Percentiles rank a stretch among this genome's conserved stretches.
Evolutionary conservation across 352 stramenopile genomes (phyloP).

Genomic region (Phytopythium mirpurense): DNA sequence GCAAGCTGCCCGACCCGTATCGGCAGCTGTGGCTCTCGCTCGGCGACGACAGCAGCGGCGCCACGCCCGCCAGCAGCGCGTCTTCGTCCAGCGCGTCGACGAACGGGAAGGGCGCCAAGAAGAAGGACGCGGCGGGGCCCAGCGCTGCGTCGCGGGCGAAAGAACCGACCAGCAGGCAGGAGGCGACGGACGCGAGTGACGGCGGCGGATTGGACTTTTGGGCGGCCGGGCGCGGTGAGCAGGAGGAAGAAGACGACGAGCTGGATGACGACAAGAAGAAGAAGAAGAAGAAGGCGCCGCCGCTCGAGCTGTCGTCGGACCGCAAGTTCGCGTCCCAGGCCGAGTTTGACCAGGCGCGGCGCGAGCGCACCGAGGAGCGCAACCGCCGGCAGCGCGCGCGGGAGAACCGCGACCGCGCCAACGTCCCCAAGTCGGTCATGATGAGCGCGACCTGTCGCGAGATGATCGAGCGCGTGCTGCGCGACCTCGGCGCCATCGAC

Average conservation of each 20-base stretch:
- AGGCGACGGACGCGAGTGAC: constrained; percentile 4
- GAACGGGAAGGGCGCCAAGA: constrained; percentile 11
- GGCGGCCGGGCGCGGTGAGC: constrained; percentile 18
- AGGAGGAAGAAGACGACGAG: constrained; percentile 16
- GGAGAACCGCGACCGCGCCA: constrained; percentile 91
- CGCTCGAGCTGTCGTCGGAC: constrained; percentile 52
- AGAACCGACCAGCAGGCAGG: constrained; percentile 3
- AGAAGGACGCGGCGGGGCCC: constrained; percentile 5
- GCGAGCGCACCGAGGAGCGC: constrained; percentile 41
- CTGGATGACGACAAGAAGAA: constrained; percentile 13
- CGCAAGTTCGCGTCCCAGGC: constrained; percentile 72
- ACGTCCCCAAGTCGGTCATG: constrained; percentile 86
- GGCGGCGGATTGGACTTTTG: constrained; percentile 37
- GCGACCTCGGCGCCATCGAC: constrained; percentile 27
- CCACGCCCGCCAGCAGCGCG: background rate
- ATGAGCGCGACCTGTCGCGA: constrained; percentile 86
- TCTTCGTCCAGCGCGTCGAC: background rate
- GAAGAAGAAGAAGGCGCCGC: constrained; percentile 14
- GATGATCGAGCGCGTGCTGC: constrained; percentile 84
- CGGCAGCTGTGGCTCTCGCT: constrained; percentile 88
- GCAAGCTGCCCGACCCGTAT: constrained; percentile 96
- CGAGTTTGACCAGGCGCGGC: constrained; percentile 58
- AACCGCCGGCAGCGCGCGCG: constrained; percentile 79
- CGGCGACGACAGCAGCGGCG: constrained; percentile 2
- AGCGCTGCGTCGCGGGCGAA: background rate